Evolutionary conservation across 805 yeast species (phyloP), one percentile per base, ranked within the genome.

Genomic region (Starmera caribaea): DNA sequence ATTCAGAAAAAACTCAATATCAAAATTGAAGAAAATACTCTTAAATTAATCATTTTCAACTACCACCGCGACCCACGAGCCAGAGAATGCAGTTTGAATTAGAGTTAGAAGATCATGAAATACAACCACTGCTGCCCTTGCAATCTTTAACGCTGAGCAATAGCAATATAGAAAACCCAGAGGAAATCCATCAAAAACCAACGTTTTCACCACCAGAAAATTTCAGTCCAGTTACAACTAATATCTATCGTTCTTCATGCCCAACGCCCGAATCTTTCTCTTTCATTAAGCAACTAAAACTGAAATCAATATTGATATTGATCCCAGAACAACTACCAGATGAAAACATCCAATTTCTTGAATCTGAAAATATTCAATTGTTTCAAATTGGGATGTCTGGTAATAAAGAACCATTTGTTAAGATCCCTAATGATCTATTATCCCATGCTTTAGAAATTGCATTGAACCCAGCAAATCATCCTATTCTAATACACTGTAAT

Each of bases 341-440:
- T 28, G 86, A 83, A 46, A 87, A 89, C 53, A 49, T 58, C 31
- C 76, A 75, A 37, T 88, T 86, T 53, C 62, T 86, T 42, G 55
- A 68, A 32, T 63, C 68, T 32, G 69, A 86, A 37, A 69, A 69
- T 16, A 87, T 92, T 37, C 62, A 72, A 48, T 67, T 89, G 31
- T 85, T 79, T 54, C 97, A 88, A 59, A 79, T 90, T 31, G 96
- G 97, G 1, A 74, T 92, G 77, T 79, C 92, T 34, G 98, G 97
- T 8, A 92, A 92, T 58, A 92, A 92, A 55, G 96, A 88, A 53
- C 96, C 96, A 10, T 87, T 88, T 63, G 95, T 86, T 34, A 81
- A 83, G 50, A 78, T 78, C 29, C 73, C 80, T 8, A 70, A 71
- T 3, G 80, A 78, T 30, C 66, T 82, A 31, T 76, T 92, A 27